Evolutionary conservation across 1,284 basidiomycete species (phyloP).

Genomic region (Fomitopsis pinicola): DNA sequence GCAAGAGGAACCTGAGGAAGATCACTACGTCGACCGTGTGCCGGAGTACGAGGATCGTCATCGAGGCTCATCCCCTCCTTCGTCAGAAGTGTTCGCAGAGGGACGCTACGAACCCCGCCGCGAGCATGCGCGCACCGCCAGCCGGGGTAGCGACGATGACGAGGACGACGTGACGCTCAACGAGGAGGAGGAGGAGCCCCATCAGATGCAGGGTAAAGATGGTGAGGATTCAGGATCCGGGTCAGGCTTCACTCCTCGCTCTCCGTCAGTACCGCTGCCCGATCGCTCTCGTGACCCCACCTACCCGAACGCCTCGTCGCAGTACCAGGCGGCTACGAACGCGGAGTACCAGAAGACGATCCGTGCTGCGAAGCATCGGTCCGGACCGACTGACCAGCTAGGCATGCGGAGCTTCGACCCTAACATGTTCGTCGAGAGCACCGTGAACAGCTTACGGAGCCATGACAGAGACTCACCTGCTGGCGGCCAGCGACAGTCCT

Average conservation of each 20-base stretch:
- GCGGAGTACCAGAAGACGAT: constrained; percentile 27
- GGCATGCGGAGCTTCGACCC: constrained; percentile 56
- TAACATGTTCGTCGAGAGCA: constrained; percentile 41
- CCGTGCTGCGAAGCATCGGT: constrained; percentile 33
- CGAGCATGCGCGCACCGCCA: constrained; percentile 7
- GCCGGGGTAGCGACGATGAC: constrained; percentile 27
- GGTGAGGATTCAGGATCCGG: constrained; percentile 31
- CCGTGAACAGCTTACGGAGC: constrained; percentile 28
- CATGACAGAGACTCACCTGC: constrained; percentile 13
- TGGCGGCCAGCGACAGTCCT: constrained; percentile 12
- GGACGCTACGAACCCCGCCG: constrained; percentile 29
- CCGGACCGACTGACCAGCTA: constrained; percentile 55
- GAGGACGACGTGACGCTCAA: constrained; percentile 48
- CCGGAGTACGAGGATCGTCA: constrained; percentile 30
- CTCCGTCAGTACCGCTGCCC: constrained; percentile 55
- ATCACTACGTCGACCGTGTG: constrained; percentile 31
- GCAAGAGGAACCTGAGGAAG: constrained; percentile 74
- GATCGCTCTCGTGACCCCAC: constrained; percentile 31
- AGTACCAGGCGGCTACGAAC: constrained; percentile 16
- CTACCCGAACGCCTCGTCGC: constrained; percentile 16
- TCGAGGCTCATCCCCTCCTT: constrained; percentile 46
- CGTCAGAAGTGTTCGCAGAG: constrained; percentile 52
- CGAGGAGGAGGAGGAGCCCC: constrained; percentile 35
- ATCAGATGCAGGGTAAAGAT: constrained; percentile 24
- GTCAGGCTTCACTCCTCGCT: constrained; percentile 66